A percentile compares a stretch with the other conserved stretches of the same genome.
Conservation (phyloP, 768 basidiomycete genomes). For the Panaeolus cyanescens region DNA sequence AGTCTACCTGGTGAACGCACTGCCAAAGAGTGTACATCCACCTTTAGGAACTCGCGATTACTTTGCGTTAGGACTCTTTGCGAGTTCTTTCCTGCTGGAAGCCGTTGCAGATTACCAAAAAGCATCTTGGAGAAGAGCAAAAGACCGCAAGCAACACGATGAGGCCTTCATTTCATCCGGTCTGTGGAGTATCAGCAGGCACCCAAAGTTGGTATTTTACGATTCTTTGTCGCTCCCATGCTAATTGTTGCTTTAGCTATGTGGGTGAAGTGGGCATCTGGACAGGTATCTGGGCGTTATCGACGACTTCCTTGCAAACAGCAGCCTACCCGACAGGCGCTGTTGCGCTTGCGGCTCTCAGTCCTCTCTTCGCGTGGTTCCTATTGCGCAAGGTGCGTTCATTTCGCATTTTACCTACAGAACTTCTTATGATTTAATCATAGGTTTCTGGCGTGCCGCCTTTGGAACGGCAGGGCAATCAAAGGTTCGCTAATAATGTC, state of each 20-base stretch:
- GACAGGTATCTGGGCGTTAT: constrained; percentile 65
- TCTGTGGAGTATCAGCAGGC: constrained; percentile 67
- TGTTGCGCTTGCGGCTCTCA: constrained; percentile 48
- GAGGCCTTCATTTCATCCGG: constrained; percentile 71
- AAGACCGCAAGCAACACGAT: constrained; percentile 64
- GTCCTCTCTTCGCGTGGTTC: constrained; percentile 66
- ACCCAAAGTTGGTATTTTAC: constrained; percentile 60
- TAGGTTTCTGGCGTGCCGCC: constrained; percentile 73
- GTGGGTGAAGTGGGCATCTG: constrained; percentile 73
- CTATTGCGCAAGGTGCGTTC: constrained; percentile 53
- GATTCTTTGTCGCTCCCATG: neutral
- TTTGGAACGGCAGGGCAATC: constrained; percentile 59
- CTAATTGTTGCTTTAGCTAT: constrained; percentile 44
- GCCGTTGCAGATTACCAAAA: constrained; percentile 69
- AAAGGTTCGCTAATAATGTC: constrained; percentile 54
- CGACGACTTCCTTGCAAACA: constrained; percentile 48
- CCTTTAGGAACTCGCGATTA: constrained; percentile 57
- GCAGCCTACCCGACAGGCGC: constrained; percentile 46
- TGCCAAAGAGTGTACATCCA: constrained; percentile 52
- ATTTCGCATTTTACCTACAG: neutral
- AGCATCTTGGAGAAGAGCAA: constrained; percentile 56
- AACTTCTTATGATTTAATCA: constrained; percentile 5
- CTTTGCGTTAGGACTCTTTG: constrained; percentile 52
- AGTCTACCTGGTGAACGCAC: constrained; percentile 61
- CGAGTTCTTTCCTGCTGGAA: constrained; percentile 60